Conservation (phyloP, 1,284 basidiomycete genomes). For the Phellopilus nigrolimitatus region DNA sequence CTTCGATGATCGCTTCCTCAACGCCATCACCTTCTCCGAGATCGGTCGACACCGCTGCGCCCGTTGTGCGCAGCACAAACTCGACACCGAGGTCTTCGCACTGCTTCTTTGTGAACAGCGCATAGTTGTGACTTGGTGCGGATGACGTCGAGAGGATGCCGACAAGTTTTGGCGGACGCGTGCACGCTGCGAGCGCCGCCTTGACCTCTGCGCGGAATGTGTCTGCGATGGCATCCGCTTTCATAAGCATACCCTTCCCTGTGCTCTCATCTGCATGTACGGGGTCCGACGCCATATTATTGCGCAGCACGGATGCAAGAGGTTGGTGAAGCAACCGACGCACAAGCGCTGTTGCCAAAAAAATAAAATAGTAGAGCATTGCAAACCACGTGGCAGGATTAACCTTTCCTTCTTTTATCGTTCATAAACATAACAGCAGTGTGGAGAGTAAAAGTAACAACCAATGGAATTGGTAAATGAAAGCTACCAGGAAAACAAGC, state of each 20-base stretch:
- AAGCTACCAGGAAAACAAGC: too few relatives aligned
- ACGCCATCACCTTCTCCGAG: conserved; percentile 66
- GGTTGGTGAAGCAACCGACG: not conserved
- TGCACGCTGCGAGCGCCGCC: conserved; percentile 35
- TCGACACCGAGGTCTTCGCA: conserved; percentile 87
- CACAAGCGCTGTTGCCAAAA: too few relatives aligned
- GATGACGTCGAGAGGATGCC: conserved; percentile 89
- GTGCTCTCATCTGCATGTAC: conserved; percentile 24
- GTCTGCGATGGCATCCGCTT: conserved; percentile 66
- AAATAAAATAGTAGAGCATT: too few relatives aligned
- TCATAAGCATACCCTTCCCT: conserved; percentile 71
- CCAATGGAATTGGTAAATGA: too few relatives aligned
- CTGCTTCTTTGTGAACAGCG: conserved; percentile 90
- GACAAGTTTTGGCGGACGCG: conserved; percentile 70
- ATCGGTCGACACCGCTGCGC: conserved; percentile 54
- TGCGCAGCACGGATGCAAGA: not conserved
- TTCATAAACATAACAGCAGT: too few relatives aligned
- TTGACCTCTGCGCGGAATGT: conserved; percentile 68
- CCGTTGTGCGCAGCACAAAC: conserved; percentile 75
- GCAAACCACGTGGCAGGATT: too few relatives aligned
- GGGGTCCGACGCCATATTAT: conserved; percentile 1
- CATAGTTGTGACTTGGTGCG: conserved; percentile 86
- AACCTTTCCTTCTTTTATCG: too few relatives aligned
- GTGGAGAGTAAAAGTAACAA: too few relatives aligned
- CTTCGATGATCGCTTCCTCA: conserved; percentile 92